Base-by-base conservation (phyloP, 306 rosid species). In the Prunus dulcis region DNA sequence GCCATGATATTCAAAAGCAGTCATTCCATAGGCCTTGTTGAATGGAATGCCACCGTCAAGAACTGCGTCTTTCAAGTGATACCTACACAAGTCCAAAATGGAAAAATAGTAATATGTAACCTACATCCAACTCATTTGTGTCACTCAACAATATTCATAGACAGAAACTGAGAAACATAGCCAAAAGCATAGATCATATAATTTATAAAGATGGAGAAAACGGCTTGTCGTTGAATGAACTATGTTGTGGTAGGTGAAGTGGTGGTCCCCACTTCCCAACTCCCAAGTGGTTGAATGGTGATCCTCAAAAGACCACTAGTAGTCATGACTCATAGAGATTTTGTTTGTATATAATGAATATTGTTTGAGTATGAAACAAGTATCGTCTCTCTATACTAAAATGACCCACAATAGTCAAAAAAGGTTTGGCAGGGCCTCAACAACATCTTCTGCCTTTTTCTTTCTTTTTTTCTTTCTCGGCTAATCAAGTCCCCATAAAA, bases 1-100 rank as follows among this genome's bases (percentile, higher is more conserved):
- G 0, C 97, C 93, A 67, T 90, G 96, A 80, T 92, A 95, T 19
- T 95, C 97, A 67, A 95, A 95, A 3, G 93, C 89, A 30, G 90
- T 89, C 97, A 92, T 90, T 78, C 97, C 97, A 75, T 95, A 86
- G 0, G 99, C 99, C 74, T 81, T 92, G 88, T 95, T 90, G 78
- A 95, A 95, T 49, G 97, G 97, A 86, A 95, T 90, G 6, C 97
- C 99, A 13, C 97, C 97, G 3, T 92, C 97, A 20, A 92, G 90
- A 5, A 95, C 90, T 34, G 93, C 84, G 34, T 92, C 97, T 79
- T 89, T 92, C 88, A 95, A 85, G 83, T 95, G 74, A 86, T 90
- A 92, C 98, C 96, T 93, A 41, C 62, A 73, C 63, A 9, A 73
- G 8, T 41, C 55, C 14, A 72, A 18, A 25, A 22, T 14, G 1